phyloP scores from a whole-genome alignment of 2,329 filamentous ascomycete genomes.

The Phaeosphaeria sp. region DNA sequence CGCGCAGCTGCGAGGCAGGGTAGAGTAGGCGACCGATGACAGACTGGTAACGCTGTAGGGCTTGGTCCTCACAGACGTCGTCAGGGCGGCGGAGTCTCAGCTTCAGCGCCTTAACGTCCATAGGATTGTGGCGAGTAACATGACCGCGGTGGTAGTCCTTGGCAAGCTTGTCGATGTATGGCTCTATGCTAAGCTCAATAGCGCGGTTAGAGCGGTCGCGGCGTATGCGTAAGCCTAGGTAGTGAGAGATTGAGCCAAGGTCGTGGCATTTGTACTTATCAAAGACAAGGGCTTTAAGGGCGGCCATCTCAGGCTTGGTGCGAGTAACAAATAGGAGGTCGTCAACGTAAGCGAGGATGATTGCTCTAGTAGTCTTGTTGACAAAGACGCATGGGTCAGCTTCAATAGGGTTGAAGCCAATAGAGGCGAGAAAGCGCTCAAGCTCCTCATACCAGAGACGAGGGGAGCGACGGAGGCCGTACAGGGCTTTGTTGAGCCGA shows the following conservation, averaged over 20 bases:
- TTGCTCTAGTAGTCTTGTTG: neutral
- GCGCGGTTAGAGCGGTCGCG: neutral
- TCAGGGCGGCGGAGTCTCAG: no score
- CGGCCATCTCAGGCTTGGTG: neutral
- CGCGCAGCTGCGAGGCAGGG: no score
- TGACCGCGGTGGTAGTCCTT: no score
- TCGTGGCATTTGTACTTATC: neutral
- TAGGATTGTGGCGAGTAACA: no score
- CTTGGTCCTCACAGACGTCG: no score
- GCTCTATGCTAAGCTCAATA: no score
- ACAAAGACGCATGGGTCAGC: neutral
- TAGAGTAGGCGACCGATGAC: no score
- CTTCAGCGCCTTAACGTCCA: no score
- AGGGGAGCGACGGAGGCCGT: neutral
- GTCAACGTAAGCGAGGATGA: neutral
- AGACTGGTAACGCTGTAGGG: no score
- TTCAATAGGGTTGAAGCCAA: neutral
- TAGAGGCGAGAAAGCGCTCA: neutral
- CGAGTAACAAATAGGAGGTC: neutral
- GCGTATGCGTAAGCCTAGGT: neutral
- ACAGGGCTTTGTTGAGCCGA: neutral
- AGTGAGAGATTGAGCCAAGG: neutral
- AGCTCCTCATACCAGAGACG: neutral
- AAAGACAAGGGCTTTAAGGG: neutral
- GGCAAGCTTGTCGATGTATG: no score